Base-by-base conservation (phyloP, 2,329 filamentous ascomycete genomes). In the Teratosphaeria destructans region DNA sequence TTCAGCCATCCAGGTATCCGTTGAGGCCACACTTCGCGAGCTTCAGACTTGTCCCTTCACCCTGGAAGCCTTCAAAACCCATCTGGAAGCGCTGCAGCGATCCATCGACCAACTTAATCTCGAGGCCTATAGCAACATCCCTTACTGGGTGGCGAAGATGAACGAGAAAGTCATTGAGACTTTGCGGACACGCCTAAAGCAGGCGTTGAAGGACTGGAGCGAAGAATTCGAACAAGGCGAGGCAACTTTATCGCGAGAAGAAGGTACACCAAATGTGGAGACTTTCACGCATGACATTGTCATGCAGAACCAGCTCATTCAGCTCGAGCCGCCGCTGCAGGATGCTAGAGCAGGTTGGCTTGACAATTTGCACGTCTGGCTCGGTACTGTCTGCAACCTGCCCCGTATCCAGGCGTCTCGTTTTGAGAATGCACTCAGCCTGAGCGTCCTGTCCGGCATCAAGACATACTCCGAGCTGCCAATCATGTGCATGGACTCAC, bases 251-350 rank as follows among this genome's bases (percentile, higher is more conserved):
- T n/a, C 43, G 64, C 16, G 61, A 65, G 90, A 70, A 82, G 73
- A 71, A 60, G 69, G 73, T 26, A 68, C 77, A 3, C 89, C 90
- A 0, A 80, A 80, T 3, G 85, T 95, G 75, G 85, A 83, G 67
- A 84, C 82, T 34, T 82, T 95, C 27, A 81, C 94, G 16, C 90
- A 96, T 66, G 94, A 99, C 72, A 87, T 99, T 58, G 94, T 90
- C 5, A 99, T 99, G 90, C 89, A 90, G 35, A 97, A 97, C 68
- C 94, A 99, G 73, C 88, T 96, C 65, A 96, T 99, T 66, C 96
- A 95, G 70, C 83, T 99, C 29, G 94, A 96, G 57, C 95, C 94
- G 3, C 94, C 94, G 5, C 79, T 97, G 57, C 91, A 96, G 71
- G 94, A 87, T 72, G 92, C 94, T 16, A 85, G 92, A 65, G 92